Evolutionary conservation across 805 yeast genomes (phyloP), one percentile per base, ranked within the genome.

Genomic region (Cyberlindnera xishuangbannaensis): DNA sequence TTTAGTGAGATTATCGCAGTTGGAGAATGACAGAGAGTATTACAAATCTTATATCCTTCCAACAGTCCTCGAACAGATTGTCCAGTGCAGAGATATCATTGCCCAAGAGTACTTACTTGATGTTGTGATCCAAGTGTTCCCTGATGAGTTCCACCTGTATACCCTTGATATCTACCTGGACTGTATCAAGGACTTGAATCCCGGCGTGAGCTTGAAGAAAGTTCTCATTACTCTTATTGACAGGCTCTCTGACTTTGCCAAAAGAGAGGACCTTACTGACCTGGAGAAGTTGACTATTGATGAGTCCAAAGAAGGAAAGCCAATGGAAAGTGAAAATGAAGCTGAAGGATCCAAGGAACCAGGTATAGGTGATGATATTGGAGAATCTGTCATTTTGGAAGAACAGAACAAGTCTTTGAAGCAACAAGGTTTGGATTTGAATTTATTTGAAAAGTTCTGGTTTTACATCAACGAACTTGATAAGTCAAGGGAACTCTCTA

Each of bases 91-190:
- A 39, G 98, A 92, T 54, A 78, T 77, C 18, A 69, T 92, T 39
- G 97, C 97, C 4, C 98, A 92, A 60, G 88, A 82, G 51, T 92
- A 92, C 53, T 61, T 92, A 37, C 66, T 88, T 31, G 98, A 92
- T 52, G 95, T 92, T 10, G 69, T 92, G 33, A 81, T 88, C 35
- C 97, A 90, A 55, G 94, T 88, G 2, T 92, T 92, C 62, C 97
- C 97, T 1, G 96, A 85, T 50, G 85, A 83, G 43, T 90, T 82
- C 56, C 97, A 92, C 50, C 61, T 87, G 39, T 68, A 68, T 15
- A 84, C 96, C 0, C 64, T 92, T 46, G 77, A 78, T 33, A 60
- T 63, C 20, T 75, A 83, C 44, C 65, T 92, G 44, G 69, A 69
- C 19, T 76, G 88, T 1, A 71, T 85, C 15, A 59, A 78, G 34